These are phyloP conservation scores for Sarocladiaceae sp. DNA, from an alignment of 2,329 filamentous ascomycete species.

Conservation along the genomic window DNA sequence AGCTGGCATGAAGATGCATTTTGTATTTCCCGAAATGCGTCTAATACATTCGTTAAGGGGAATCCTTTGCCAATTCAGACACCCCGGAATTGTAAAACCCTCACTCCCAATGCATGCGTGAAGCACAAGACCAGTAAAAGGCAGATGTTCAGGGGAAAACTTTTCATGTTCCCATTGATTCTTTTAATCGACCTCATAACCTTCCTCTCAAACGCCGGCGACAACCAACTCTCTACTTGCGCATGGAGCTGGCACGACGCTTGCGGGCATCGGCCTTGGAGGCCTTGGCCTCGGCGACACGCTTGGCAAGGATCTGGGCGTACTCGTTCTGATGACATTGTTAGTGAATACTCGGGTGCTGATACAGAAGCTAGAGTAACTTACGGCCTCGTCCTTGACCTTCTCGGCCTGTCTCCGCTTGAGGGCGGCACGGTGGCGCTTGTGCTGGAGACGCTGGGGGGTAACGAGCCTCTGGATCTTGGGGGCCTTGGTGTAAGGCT, in stretches of 20 bases:
- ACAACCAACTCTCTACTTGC: slow-evolving; percentile 59
- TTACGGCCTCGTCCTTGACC: slow-evolving; percentile 97
- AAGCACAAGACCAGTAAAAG: slow-evolving; percentile 27
- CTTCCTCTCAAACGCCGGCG: slow-evolving; percentile 3
- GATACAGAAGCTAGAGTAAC: slow-evolving; percentile 30
- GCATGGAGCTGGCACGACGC: slow-evolving; percentile 93
- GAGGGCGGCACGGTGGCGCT: slow-evolving; percentile 95
- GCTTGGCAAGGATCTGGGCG: slow-evolving; percentile 92
- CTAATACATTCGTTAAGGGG: slow-evolving; percentile 33
- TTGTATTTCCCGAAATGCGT: slow-evolving; percentile 30
- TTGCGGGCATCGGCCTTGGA: slow-evolving; percentile 93
- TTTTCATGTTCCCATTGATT: slow-evolving; percentile 29
- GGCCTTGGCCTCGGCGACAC: slow-evolving; percentile 92
- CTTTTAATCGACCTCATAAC: slow-evolving; percentile 16
- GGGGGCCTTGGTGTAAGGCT: slow-evolving; percentile 99
- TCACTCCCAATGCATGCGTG: slow-evolving; percentile 39
- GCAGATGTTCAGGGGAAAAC: slow-evolving; percentile 16
- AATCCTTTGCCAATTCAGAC: slow-evolving; percentile 3
- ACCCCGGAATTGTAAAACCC: slow-evolving; percentile 22
- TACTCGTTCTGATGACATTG: slow-evolving; percentile 78
- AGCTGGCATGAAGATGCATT: slow-evolving; percentile 23
- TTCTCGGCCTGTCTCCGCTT: slow-evolving; percentile 97
- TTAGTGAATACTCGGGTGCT: slow-evolving; percentile 27
- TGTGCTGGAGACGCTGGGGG: slow-evolving; percentile 99
- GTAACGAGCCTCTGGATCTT: slow-evolving; percentile 99